Percentiles rank a stretch among this genome's conserved stretches.
These are phyloP conservation scores for Adansonia gregorii DNA, from an alignment of 441 rosid genomes.

Conservation along the genomic window DNA sequence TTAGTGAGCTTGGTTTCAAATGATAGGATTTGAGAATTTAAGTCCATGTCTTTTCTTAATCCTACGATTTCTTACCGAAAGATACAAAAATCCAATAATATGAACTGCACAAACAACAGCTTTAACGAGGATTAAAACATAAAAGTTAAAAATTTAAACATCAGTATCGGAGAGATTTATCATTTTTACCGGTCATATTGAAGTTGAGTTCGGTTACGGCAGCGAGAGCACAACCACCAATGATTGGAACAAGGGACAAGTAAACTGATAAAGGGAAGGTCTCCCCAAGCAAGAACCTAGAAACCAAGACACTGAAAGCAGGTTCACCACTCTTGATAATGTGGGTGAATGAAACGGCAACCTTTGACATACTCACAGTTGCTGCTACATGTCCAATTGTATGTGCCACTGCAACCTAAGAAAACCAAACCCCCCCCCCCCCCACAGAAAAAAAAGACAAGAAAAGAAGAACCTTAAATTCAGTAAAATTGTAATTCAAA, in stretches of 20 bases:
- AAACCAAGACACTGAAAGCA: slow-evolving; percentile 47
- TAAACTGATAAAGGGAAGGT: slow-evolving; percentile 77
- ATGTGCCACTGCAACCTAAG: slow-evolving; percentile 73
- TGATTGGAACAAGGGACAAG: slow-evolving; percentile 59
- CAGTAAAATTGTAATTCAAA: slow-evolving; percentile 14
- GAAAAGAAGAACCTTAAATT: background rate
- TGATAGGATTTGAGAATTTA: background rate
- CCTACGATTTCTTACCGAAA: background rate
- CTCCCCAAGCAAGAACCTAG: slow-evolving; percentile 77
- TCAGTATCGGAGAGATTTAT: background rate
- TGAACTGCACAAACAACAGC: background rate
- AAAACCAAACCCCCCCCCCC: background rate
- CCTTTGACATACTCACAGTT: slow-evolving; percentile 82
- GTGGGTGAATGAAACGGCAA: slow-evolving; percentile 20
- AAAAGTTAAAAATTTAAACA: background rate
- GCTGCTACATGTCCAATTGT: slow-evolving; percentile 84
- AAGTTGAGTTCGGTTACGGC: slow-evolving; percentile 97
- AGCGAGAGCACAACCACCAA: slow-evolving; percentile 53
- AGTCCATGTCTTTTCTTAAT: background rate
- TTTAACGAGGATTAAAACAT: background rate
- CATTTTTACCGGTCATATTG: slow-evolving; percentile 72
- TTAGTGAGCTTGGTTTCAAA: background rate
- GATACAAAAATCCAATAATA: background rate
- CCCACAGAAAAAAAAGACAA: background rate
- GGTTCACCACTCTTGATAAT: no score